phyloP scores from a whole-genome alignment of 371 early-diverging fungal genomes.

The Mucor racemosus region DNA sequence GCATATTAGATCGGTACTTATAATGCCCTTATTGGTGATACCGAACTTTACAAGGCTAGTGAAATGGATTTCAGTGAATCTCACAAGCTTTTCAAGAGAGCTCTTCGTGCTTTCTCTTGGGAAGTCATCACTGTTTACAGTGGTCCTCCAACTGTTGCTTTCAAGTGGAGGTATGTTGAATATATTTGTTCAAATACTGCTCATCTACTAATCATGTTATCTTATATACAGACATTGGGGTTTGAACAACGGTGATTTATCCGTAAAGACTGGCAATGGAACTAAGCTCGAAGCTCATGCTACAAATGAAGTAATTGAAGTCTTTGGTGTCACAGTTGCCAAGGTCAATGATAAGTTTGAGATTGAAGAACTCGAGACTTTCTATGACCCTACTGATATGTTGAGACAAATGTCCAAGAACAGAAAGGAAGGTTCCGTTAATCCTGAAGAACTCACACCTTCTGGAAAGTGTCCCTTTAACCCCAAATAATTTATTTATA shows the following conservation, averaged over 20 bases:
- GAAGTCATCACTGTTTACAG: slow-evolving; percentile 56
- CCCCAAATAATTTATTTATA: slow-evolving; percentile 25
- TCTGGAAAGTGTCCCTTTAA: slow-evolving; percentile 51
- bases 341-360: slow-evolving; percentile 51
- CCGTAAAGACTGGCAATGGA: slow-evolving; percentile 43
- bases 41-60: slow-evolving; percentile 56
- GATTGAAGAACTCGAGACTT: slow-evolving; percentile 54
- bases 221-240: slow-evolving; percentile 49
- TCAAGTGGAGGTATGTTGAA: slow-evolving; percentile 41
- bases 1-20: slow-evolving; percentile 51
- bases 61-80: slow-evolving; percentile 57
- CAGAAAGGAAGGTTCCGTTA: slow-evolving; percentile 26
- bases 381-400: slow-evolving; percentile 51
- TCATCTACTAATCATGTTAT: neutral
- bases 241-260: slow-evolving; percentile 46
- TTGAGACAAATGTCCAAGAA: slow-evolving; percentile 56
- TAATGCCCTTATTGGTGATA: slow-evolving; percentile 61
- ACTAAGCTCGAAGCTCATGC: slow-evolving; percentile 48
- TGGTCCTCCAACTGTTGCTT: slow-evolving; percentile 56
- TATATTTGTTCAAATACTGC: too few species aligned
- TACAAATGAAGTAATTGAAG: slow-evolving; percentile 47
- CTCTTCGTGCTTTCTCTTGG: slow-evolving; percentile 55
- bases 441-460: slow-evolving; percentile 17
- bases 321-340: slow-evolving; percentile 54
- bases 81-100: slow-evolving; percentile 57